phyloP scores from a whole-genome alignment of 345 rosid genomes.

The Alliaria petiolata region DNA sequence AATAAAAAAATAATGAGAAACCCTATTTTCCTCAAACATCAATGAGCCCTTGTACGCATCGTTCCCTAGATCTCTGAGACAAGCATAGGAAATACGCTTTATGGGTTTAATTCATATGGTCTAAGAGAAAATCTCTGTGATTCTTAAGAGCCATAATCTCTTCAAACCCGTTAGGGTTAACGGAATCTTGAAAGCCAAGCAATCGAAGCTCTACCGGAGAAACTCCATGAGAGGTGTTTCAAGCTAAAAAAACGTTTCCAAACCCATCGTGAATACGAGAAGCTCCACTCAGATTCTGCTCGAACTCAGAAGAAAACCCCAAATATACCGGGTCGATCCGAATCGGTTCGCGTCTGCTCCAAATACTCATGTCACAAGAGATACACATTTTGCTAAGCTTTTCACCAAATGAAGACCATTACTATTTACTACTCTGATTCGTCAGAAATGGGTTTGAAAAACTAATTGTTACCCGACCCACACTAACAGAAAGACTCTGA shows the following conservation, averaged over 20 bases:
- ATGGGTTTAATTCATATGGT: constrained; percentile 33
- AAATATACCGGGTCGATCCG: constrained; percentile 27
- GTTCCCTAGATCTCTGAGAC: background rate
- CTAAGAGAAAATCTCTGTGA: constrained; percentile 31
- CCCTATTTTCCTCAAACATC: constrained; percentile 26
- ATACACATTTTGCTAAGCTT: constrained; percentile 45
- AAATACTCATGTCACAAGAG: constrained; percentile 30
- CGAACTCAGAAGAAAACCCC: constrained; percentile 12
- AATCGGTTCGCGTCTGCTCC: constrained; percentile 31
- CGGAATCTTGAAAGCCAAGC: constrained; percentile 31
- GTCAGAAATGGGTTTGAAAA: constrained; percentile 22
- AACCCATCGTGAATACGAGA: constrained; percentile 26
- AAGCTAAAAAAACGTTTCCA: constrained; percentile 18
- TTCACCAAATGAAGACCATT: constrained; percentile 37
- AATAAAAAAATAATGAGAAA: too few relatives aligned
- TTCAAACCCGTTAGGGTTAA: constrained; percentile 16
- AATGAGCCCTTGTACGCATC: constrained; percentile 17
- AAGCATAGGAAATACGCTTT: constrained; percentile 2
- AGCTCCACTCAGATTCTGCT: constrained; percentile 10
- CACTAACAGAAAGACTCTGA: too few relatives aligned
- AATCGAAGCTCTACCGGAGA: constrained; percentile 21
- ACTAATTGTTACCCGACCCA: too few relatives aligned
- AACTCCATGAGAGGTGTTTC: constrained; percentile 10
- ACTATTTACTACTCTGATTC: constrained; percentile 23
- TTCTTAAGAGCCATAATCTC: constrained; percentile 26